phyloP scores from a whole-genome alignment of 768 basidiomycete species.

The Boletus tomentosulus region DNA sequence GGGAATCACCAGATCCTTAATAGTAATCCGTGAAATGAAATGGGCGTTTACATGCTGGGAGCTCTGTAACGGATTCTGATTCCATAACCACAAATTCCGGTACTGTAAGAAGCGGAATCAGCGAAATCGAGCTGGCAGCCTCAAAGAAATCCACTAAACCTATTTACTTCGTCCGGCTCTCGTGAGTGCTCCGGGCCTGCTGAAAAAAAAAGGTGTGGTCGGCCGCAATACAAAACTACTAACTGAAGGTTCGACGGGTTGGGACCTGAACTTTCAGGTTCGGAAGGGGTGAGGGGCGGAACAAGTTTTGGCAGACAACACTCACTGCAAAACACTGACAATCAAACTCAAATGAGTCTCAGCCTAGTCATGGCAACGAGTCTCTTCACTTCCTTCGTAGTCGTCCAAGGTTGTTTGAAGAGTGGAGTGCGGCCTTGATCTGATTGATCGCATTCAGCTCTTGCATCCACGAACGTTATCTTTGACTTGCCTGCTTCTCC shows the following conservation, averaged over 20 bases:
- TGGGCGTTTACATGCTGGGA: constrained; percentile 5
- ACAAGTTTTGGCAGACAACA: neutral
- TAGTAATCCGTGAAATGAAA: constrained; percentile 14
- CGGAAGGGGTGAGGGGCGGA: too few species aligned
- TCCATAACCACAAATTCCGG: neutral
- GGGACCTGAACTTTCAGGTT: too few species aligned
- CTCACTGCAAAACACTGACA: neutral
- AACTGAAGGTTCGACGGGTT: too few species aligned
- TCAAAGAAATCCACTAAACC: neutral
- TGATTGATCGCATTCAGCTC: neutral
- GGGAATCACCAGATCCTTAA: constrained; percentile 22
- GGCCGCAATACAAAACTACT: too few species aligned
- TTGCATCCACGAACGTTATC: neutral
- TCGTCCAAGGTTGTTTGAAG: neutral
- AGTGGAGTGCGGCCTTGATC: neutral
- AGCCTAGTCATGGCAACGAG: neutral
- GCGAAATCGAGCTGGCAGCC: neutral
- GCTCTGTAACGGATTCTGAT: constrained; percentile 2
- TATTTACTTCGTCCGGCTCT: too few species aligned
- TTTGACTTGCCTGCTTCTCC: neutral
- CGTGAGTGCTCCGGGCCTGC: neutral
- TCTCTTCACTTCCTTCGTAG: neutral
- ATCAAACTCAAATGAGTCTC: neutral
- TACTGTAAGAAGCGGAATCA: neutral
- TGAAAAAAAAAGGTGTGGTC: neutral